These are phyloP conservation scores for Lasiodiplodia sp. DNA, from an alignment of 2,329 filamentous ascomycete genomes.

Conservation along the genomic window DNA sequence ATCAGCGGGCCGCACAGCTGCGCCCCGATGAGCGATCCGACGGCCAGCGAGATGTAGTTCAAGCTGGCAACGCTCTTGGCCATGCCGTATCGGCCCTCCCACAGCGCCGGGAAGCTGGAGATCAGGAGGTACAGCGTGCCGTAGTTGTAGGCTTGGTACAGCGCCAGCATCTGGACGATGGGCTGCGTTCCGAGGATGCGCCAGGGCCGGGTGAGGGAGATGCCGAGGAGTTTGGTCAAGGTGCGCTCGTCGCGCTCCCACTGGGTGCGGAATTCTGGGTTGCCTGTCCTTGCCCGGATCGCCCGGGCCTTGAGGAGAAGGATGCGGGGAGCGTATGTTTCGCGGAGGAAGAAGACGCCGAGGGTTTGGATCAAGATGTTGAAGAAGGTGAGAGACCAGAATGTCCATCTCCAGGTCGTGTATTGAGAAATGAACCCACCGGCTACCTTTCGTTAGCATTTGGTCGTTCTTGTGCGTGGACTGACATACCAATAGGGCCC, in stretches of 20 bases:
- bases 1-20: conserved; percentile 56
- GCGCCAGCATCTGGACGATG: conserved; percentile 64
- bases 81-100: conserved; percentile 62
- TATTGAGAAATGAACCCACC: conserved; percentile 54
- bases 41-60: conserved; percentile 68
- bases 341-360: conserved; percentile 52
- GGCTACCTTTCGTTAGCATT: conserved; percentile 49
- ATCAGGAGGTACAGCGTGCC: conserved; percentile 70
- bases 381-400: conserved; percentile 56
- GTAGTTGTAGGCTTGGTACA: conserved; percentile 66
- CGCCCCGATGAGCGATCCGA: conserved; percentile 64
- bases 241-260: conserved; percentile 50
- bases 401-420: conserved; percentile 58
- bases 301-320: conserved; percentile 61
- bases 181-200: conserved; percentile 65
- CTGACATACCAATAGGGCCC: conserved; percentile 62
- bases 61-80: conserved; percentile 65
- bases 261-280: conserved; percentile 64
- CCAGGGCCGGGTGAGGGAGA: conserved; percentile 62
- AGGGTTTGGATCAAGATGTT: conserved; percentile 50
- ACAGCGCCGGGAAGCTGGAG: conserved; percentile 67
- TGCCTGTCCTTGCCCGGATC: conserved; percentile 67
- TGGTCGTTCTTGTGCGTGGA: neutral
- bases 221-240: conserved; percentile 39
- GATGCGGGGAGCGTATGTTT: conserved; percentile 54